phyloP scores from a whole-genome alignment of 2,329 filamentous ascomycete genomes.

The Neoascochyta sp. region DNA sequence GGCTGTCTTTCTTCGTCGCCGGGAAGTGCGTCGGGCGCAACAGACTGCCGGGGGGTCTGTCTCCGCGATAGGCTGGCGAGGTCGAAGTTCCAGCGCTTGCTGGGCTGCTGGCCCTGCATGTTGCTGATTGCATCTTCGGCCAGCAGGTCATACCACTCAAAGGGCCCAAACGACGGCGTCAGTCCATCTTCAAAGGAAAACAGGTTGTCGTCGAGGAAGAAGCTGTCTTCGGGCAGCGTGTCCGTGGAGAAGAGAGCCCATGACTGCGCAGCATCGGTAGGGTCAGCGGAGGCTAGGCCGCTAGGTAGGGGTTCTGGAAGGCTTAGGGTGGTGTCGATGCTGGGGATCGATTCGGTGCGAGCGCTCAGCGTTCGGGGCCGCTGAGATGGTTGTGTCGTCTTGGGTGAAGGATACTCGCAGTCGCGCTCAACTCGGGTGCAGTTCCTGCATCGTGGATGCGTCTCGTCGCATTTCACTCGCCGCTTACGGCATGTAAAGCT shows the following conservation, averaged over 20 bases:
- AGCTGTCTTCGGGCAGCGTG: slow-evolving; percentile 18
- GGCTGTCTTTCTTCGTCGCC: too few relatives aligned
- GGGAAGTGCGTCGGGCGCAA: slow-evolving; percentile 25
- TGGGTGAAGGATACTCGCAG: slow-evolving; percentile 39
- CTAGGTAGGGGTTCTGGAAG: slow-evolving; percentile 1
- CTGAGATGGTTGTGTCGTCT: slow-evolving; percentile 5
- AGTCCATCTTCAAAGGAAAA: slow-evolving; percentile 28
- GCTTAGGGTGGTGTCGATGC: slow-evolving; percentile 1
- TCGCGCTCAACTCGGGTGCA: slow-evolving; percentile 43
- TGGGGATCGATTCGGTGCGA: slow-evolving; percentile 5
- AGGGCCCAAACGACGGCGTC: slow-evolving; percentile 41
- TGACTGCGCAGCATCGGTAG: slow-evolving; percentile 6
- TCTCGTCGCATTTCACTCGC: slow-evolving; percentile 52
- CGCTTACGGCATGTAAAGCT: slow-evolving; percentile 47
- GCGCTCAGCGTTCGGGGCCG: slow-evolving; percentile 11
- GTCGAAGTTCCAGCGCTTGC: slow-evolving; percentile 38
- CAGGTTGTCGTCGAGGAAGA: slow-evolving; percentile 22
- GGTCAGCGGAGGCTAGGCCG: slow-evolving; percentile 8
- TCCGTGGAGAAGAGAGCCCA: slow-evolving; percentile 14
- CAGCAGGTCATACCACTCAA: slow-evolving; percentile 49
- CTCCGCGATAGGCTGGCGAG: slow-evolving; percentile 44
- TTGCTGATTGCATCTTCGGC: slow-evolving; percentile 42
- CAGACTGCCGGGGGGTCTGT: slow-evolving; percentile 27
- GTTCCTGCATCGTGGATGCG: slow-evolving; percentile 42
- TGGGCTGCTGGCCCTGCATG: slow-evolving; percentile 31